Evolutionary conservation across 805 yeast species (phyloP), one percentile per base, ranked within the genome.

Genomic region (Priceomyces fermenticarens): DNA sequence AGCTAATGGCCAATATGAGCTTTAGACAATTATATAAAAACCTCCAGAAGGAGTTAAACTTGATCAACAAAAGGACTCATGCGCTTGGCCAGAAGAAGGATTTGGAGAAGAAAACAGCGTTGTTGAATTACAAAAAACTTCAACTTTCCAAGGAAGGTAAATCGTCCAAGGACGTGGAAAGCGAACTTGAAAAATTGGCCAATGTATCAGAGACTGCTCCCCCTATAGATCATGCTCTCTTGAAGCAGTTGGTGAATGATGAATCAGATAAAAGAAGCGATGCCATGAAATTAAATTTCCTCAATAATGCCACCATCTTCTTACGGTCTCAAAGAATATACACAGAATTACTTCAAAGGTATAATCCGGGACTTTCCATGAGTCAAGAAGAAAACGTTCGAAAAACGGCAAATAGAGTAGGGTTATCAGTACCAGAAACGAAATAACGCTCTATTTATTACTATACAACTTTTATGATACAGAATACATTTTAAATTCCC

Each of bases 351-450:
- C 69, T 90, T 33, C 93, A 85, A 50, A 75, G 95, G 50, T 93
- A 91, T 62, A 88, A 90, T 54, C 91, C 95, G 3, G 93, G 96
- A 2, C 70, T 84, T 45, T 78, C 78, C 17, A 78, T 85, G 80
- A 75, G 81, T 17, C 95, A 86, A 54, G 77, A 76, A 38, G 97
- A 91, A 45, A 81, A 83, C 41, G 82, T 91, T 20, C 72, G 81
- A 52, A 78, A 76, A 57, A 85, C 96, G 1, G 99, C 98, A 5
- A 75, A 82, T 42, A 76, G 82, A 47, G 99, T 91, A n/a, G 99
- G 99, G 0, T 73, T 91, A 36, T 35, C 51, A n/a, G 63, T 70
- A 12, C 75, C 75, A 7, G 63, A 63, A 39, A 43, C 20, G 17
- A 37, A 23, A 25, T 20, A 20, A 20, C 25, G 25, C 25, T 20